Evolutionary conservation across 768 basidiomycete species (phyloP), one percentile per base, ranked within the genome.

Genomic region (Auricularia sp.): DNA sequence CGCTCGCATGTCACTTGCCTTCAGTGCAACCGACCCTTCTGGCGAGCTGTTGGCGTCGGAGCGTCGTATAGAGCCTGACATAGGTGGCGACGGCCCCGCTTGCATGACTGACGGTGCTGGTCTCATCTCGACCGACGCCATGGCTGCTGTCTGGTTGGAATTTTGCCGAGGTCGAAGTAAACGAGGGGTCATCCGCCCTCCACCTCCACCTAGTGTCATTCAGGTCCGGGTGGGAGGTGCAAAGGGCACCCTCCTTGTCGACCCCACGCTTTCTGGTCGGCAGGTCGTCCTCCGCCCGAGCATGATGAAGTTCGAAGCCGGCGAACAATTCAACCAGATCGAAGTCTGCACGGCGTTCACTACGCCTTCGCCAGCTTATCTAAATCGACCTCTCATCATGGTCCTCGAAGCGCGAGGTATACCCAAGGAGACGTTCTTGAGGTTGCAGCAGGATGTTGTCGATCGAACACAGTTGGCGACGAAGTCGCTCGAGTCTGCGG

Each of bases 61-160:
- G 68, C 72, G 81, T 44, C 21, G 74, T 21, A 67, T 74, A n/a
- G 69, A 79, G 23, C 56, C 21, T 7, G 56, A 59, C 56, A 59
- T 59, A 6, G 56, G 56, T 39, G n/a, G 67, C 1, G 81, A 84
- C 63, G 79, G 80, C 60, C 64, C 39, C 53, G 67, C 80, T 65
- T 73, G 75, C 58, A 88, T 88, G 71, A 88, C 88, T 0, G 88
- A 90, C 70, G 88, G 88, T 3, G 83, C 87, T 23, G 90, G 88
- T 1, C 83, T 80, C 0, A 80, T 88, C 66, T 87, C 86, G 1
- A 70, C 71, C 6, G 78, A 81, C n/a, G 71, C 89, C 21, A 84
- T 85, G 1, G 68, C 71, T 3, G 80, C 77, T 6, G 83, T 88
- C 12, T 75, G 75, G 71, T 8, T 23, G 65, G 66, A 16, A 79